phyloP scores from a whole-genome alignment of 768 basidiomycete genomes.

The Leccinum subtestaceum region DNA sequence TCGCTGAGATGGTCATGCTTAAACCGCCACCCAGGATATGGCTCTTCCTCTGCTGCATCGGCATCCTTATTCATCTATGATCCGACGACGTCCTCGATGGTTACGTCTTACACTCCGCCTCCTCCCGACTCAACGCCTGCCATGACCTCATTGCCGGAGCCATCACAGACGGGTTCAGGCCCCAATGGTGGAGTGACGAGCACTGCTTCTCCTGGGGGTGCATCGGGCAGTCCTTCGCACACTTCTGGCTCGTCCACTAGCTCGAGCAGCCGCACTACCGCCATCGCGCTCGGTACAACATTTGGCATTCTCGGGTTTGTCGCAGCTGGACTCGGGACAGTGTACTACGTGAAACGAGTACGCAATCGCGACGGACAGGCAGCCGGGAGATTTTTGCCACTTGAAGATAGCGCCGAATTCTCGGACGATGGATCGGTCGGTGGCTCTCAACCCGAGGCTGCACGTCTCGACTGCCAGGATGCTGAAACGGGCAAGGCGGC shows the following conservation, averaged over 20 bases:
- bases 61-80: constrained; percentile 55
- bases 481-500: not conserved
- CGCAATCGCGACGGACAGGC: constrained; percentile 5
- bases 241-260: constrained; percentile 12
- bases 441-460: constrained; percentile 7
- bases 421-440: constrained; percentile 7
- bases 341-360: constrained; percentile 45
- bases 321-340: constrained; percentile 37
- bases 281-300: constrained; percentile 59
- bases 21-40: constrained; percentile 29
- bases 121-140: constrained; percentile 28
- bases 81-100: constrained; percentile 35
- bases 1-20: constrained; percentile 2
- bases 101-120: constrained; percentile 40
- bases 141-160: constrained; percentile 34
- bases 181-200: constrained; percentile 8
- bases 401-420: constrained; percentile 21
- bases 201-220: constrained; percentile 6
- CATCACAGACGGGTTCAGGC: constrained; percentile 32
- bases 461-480: constrained; percentile 1
- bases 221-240: constrained; percentile 16
- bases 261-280: constrained; percentile 32
- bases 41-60: constrained; percentile 41
- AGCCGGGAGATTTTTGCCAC: constrained; percentile 16
- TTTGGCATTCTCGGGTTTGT: constrained; percentile 60